These are phyloP conservation scores for Multifurca ochricompacta DNA, from an alignment of 768 basidiomycete species.

Conservation along the genomic window DNA sequence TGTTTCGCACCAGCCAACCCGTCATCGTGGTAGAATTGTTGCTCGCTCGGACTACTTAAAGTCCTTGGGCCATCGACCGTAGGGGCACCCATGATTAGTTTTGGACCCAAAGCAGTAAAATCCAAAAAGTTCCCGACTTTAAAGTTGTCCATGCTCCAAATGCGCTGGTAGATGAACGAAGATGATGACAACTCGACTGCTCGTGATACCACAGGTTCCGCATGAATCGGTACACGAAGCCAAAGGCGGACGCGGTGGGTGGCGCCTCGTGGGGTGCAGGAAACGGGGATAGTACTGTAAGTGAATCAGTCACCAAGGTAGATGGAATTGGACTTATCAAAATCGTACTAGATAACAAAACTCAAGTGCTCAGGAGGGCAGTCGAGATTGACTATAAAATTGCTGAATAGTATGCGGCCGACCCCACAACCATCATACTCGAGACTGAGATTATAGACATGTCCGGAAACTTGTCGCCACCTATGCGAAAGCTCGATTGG, in stretches of 20 bases:
- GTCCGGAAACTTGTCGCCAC: constrained; percentile 40
- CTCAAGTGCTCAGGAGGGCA: constrained; percentile 45
- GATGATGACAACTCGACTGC: constrained; percentile 12
- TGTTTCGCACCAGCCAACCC: neutral
- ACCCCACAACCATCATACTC: constrained; percentile 62
- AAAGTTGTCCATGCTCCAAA: constrained; percentile 58
- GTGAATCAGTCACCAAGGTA: neutral
- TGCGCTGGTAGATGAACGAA: constrained; percentile 52
- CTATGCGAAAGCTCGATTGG: constrained; percentile 26
- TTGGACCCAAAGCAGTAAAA: constrained; percentile 43
- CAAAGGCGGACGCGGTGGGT: constrained; percentile 59
- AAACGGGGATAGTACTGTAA: constrained; percentile 44
- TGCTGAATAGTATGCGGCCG: constrained; percentile 45
- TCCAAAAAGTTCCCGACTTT: constrained; percentile 51
- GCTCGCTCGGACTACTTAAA: constrained; percentile 6
- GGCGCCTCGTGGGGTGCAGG: constrained; percentile 46
- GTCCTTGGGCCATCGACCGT: neutral
- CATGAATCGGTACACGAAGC: constrained; percentile 41
- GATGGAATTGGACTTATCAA: neutral
- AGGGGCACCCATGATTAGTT: constrained; percentile 44
- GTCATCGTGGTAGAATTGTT: neutral
- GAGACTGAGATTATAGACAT: constrained; percentile 46
- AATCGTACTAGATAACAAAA: constrained; percentile 55
- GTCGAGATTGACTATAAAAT: constrained; percentile 44
- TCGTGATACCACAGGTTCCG: constrained; percentile 24